phyloP scores from a whole-genome alignment of 2,329 filamentous ascomycete genomes.

The Fusarium anguioides region DNA sequence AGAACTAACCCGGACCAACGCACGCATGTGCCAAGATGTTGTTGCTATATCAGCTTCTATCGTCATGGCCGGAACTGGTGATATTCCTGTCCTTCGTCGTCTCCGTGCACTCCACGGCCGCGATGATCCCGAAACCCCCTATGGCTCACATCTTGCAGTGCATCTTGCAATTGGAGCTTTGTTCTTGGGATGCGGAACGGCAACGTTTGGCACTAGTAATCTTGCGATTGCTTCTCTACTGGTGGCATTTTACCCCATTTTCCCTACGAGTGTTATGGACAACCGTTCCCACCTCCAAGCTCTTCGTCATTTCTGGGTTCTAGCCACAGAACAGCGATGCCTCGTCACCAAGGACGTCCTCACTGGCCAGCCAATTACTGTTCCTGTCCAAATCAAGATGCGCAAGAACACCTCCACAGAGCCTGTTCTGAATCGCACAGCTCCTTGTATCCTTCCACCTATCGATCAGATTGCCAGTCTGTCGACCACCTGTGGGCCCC shows the following conservation, averaged over 20 bases:
- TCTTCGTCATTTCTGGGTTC: constrained; percentile 96
- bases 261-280: constrained; percentile 88
- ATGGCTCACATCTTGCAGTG: constrained; percentile 91
- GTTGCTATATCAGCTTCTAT: constrained; percentile 84
- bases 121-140: constrained; percentile 84
- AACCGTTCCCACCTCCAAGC: constrained; percentile 96
- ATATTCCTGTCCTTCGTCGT: constrained; percentile 84
- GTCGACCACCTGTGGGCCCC: constrained; percentile 68
- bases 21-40: constrained; percentile 91
- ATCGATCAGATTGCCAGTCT: constrained; percentile 71
- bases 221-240: constrained; percentile 87
- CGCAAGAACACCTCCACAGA: constrained; percentile 55
- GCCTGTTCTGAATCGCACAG: constrained; percentile 56
- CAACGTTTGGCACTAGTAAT: constrained; percentile 90
- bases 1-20: constrained; percentile 82
- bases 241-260: constrained; percentile 93
- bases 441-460: constrained; percentile 72
- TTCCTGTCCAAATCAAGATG: constrained; percentile 75
- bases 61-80: constrained; percentile 96
- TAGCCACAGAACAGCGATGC: constrained; percentile 90
- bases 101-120: constrained; percentile 89
- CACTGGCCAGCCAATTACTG: constrained; percentile 80
- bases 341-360: constrained; percentile 88
- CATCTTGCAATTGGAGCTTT: constrained; percentile 92
- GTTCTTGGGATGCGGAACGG: constrained; percentile 91